phyloP scores from a whole-genome alignment of 345 rosid species.

The Capsella bursapastoris region DNA sequence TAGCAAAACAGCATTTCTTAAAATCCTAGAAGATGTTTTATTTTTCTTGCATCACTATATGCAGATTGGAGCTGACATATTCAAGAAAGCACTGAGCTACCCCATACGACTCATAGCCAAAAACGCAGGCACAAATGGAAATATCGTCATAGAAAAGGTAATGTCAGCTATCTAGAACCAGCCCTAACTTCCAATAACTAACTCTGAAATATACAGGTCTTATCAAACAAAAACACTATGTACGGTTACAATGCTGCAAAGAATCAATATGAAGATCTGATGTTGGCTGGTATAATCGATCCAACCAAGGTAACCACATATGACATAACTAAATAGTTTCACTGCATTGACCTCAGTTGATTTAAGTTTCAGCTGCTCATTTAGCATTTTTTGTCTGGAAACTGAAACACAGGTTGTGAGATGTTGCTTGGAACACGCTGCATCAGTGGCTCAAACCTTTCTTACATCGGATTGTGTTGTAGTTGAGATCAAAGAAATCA shows the following conservation, averaged over 20 bases:
- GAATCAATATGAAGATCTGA: constrained; percentile 75
- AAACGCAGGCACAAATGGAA: constrained; percentile 86
- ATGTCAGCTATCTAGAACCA: constrained; percentile 11
- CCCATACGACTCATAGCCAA: constrained; percentile 81
- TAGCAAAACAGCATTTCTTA: constrained; percentile 3
- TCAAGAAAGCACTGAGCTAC: constrained; percentile 78
- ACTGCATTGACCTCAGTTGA: constrained; percentile 1
- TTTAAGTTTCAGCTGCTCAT: constrained; percentile 6
- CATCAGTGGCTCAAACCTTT: constrained; percentile 87
- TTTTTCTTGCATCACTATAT: constrained; percentile 16
- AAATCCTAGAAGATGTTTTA: constrained; percentile 6
- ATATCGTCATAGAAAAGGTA: constrained; percentile 77
- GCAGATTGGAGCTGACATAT: constrained; percentile 94
- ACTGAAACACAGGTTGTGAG: constrained; percentile 69
- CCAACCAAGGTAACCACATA: constrained; percentile 70
- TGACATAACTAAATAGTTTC: too few relatives aligned
- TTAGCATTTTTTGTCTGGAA: neutral
- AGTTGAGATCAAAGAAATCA: constrained; percentile 65
- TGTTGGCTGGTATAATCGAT: constrained; percentile 81
- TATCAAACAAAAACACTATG: constrained; percentile 52
- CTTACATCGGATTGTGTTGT: constrained; percentile 81
- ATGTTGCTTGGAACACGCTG: constrained; percentile 91
- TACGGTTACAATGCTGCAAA: constrained; percentile 93
- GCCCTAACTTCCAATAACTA: constrained; percentile 3
- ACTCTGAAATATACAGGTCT: constrained; percentile 53